Percentiles rank a stretch among this genome's conserved stretches.
Evolutionary conservation across 306 rosid species (phyloP).

Genomic region (Citrullus amarus): DNA sequence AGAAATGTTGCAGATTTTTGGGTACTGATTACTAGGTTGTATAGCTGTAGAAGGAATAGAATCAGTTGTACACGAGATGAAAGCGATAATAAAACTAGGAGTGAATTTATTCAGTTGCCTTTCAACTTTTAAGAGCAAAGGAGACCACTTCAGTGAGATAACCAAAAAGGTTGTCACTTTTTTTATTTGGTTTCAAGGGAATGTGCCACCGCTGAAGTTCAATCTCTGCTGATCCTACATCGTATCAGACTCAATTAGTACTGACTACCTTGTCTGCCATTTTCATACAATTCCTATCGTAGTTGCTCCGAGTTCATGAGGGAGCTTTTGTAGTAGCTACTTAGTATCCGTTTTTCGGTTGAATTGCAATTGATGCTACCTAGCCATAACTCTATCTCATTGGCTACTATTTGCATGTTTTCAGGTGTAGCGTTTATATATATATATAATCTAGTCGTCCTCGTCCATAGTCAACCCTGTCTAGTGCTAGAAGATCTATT

Average conservation of each 20-base stretch:
- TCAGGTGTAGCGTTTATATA: not conserved
- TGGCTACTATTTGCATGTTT: not conserved
- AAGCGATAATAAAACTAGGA: not conserved
- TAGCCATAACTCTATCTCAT: not conserved
- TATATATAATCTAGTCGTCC: not conserved
- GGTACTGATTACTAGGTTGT: not conserved
- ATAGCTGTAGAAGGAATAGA: not conserved
- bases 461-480: not conserved
- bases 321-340: not conserved
- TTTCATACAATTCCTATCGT: not conserved
- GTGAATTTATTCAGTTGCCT: not conserved
- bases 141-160: not conserved
- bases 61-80: not conserved
- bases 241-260: not conserved
- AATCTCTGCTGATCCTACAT: not conserved
- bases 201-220: not conserved
- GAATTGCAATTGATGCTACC: not conserved
- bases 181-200: not conserved
- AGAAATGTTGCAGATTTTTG: not conserved
- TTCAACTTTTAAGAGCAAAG: not conserved
- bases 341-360: not conserved
- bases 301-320: not conserved
- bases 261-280: not conserved
- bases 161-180: not conserved
- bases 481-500: not conserved